Conservation (phyloP, 441 rosid species). For the Aleurites moluccanus region DNA sequence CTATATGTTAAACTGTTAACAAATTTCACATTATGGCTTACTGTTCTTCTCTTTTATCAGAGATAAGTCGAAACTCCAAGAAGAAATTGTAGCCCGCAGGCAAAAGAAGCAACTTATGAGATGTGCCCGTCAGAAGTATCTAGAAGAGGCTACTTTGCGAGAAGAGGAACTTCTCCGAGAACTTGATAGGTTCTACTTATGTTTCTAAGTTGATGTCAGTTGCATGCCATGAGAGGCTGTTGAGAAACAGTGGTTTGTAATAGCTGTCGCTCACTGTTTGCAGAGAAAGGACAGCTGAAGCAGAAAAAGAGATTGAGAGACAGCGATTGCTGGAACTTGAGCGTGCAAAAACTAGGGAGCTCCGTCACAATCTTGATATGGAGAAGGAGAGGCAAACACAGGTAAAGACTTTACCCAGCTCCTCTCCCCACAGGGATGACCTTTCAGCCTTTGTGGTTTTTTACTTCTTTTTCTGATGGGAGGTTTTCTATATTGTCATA, state of each 20-base stretch:
- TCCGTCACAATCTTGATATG: conserved; percentile 74
- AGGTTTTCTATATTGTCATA: background rate
- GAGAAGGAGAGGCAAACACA: conserved; percentile 86
- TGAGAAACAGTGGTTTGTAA: conserved; percentile 17
- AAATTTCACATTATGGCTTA: background rate
- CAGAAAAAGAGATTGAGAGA: conserved; percentile 81
- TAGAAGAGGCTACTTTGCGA: conserved; percentile 66
- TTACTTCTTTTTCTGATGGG: background rate
- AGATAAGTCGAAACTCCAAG: conserved; percentile 61
- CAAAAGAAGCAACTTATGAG: conserved; percentile 67
- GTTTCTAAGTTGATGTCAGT: conserved; percentile 22
- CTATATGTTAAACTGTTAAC: background rate
- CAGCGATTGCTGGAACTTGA: conserved; percentile 70
- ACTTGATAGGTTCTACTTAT: conserved; percentile 59
- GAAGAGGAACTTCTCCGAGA: conserved; percentile 73
- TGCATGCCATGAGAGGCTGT: conserved; percentile 12
- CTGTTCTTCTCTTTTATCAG: conserved; percentile 38
- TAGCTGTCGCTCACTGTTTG: conserved; percentile 19
- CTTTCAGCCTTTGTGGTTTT: background rate
- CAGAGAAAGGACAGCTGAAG: conserved; percentile 72
- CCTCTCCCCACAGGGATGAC: background rate
- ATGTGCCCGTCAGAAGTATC: conserved; percentile 62
- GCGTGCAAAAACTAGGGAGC: conserved; percentile 75
- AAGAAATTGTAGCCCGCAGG: conserved; percentile 59
- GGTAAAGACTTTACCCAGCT: conserved; percentile 37